Conservation (phyloP, 2,329 filamentous ascomycete species). For the Amauroascus niger region DNA sequence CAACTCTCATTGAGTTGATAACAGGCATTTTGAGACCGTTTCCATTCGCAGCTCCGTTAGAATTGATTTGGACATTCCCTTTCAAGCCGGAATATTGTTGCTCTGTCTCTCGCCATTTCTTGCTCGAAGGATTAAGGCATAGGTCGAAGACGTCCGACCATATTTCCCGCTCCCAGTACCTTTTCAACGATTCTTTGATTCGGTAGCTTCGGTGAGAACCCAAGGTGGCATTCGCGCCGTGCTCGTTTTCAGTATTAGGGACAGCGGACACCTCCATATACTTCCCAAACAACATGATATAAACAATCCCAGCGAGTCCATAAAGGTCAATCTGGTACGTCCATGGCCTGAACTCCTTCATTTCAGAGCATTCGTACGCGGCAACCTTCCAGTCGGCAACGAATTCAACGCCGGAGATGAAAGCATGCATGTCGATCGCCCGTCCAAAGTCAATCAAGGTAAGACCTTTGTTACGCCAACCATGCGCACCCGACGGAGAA, state of each 20-base stretch:
- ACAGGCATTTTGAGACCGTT: constrained; percentile 55
- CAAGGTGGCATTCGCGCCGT: constrained; percentile 15
- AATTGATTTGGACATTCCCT: neutral
- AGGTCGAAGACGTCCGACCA: constrained; percentile 78
- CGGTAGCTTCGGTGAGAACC: constrained; percentile 56
- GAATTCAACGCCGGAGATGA: constrained; percentile 68
- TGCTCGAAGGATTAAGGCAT: constrained; percentile 62
- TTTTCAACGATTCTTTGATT: constrained; percentile 73
- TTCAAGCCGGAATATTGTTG: neutral
- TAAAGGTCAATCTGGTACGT: constrained; percentile 97
- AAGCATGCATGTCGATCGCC: constrained; percentile 84
- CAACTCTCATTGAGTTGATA: constrained; percentile 55
- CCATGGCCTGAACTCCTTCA: constrained; percentile 89
- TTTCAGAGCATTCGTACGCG: constrained; percentile 84
- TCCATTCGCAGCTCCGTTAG: constrained; percentile 28
- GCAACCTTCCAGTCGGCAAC: constrained; percentile 91
- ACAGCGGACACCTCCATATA: constrained; percentile 70
- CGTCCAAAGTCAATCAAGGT: constrained; percentile 90
- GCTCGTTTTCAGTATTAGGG: constrained; percentile 27
- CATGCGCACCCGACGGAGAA: constrained; percentile 59
- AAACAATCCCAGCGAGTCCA: constrained; percentile 77
- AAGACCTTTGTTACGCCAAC: constrained; percentile 73
- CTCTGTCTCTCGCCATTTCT: constrained; percentile 54
- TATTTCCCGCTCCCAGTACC: constrained; percentile 93
- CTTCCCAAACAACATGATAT: constrained; percentile 83